Conservation (phyloP, 176 grass and related monocot genomes). For the Coix lacrymajobi region DNA sequence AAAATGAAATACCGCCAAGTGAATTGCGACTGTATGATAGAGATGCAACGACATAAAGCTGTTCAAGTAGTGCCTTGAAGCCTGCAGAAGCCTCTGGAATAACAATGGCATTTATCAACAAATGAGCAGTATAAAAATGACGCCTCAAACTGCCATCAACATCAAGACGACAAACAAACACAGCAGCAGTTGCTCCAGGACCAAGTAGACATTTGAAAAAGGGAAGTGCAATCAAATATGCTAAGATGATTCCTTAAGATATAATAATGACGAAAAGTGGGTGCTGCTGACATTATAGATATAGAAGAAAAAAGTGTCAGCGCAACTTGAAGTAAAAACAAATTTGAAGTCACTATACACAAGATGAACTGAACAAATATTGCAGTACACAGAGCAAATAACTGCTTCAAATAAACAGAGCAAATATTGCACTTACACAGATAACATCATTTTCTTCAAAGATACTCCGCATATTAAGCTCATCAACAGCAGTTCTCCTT, state of each 20-base stretch:
- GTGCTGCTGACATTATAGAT: not conserved
- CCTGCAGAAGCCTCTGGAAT: not conserved
- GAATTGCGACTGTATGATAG: not conserved
- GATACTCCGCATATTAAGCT: constrained; percentile 91
- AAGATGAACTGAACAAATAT: not conserved
- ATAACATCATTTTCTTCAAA: constrained; percentile 98
- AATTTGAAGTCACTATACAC: not conserved
- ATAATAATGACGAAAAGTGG: not conserved
- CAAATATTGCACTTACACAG: constrained; percentile 67
- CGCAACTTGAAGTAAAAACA: not conserved
- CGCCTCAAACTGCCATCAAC: constrained; percentile 6
- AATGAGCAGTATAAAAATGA: not conserved
- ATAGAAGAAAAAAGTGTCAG: not conserved
- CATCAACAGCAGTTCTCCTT: constrained; percentile 93
- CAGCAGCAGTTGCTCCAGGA: not conserved
- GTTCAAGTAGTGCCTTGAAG: not conserved
- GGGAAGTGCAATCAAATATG: not conserved
- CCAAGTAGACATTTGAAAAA: not conserved
- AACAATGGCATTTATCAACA: not conserved
- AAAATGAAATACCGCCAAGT: not conserved
- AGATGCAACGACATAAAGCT: not conserved
- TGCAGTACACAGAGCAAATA: not conserved
- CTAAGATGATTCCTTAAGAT: not conserved
- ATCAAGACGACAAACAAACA: not conserved
- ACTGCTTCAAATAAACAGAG: not conserved